These are phyloP conservation scores for Magnolia changhungtana DNA, from an alignment of 164 flowering plant genomes.

Conservation along the genomic window DNA sequence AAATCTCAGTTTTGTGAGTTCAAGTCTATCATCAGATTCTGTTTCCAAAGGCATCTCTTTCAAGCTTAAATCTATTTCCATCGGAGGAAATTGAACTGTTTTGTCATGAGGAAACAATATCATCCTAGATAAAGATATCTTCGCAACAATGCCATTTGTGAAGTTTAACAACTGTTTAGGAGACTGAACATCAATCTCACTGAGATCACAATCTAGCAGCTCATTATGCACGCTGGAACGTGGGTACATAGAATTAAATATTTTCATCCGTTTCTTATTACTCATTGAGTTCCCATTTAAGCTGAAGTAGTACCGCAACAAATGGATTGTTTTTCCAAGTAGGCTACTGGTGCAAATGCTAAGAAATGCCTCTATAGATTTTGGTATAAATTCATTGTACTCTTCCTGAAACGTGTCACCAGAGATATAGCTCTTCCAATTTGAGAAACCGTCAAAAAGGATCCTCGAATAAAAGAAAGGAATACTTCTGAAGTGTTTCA, in stretches of 20 bases:
- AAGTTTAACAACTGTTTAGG: constrained; percentile 41
- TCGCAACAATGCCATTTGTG: constrained; percentile 49
- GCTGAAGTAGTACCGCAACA: constrained; percentile 50
- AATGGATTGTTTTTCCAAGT: constrained; percentile 56
- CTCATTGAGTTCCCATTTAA: constrained; percentile 28
- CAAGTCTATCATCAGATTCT: constrained; percentile 16
- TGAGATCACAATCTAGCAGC: constrained; percentile 45
- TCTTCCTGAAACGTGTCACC: constrained; percentile 44
- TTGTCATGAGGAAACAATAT: constrained; percentile 45
- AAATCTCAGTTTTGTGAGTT: constrained; percentile 35
- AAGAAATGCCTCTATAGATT: constrained; percentile 49
- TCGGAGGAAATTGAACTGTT: constrained; percentile 16
- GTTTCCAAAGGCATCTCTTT: constrained; percentile 17
- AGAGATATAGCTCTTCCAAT: constrained; percentile 67
- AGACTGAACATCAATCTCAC: constrained; percentile 33
- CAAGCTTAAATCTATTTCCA: constrained; percentile 21
- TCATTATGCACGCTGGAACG: constrained; percentile 27
- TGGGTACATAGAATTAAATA: constrained; percentile 49
- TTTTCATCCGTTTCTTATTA: constrained; percentile 40
- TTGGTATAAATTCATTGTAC: constrained; percentile 30
- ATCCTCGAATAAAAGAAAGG: constrained; percentile 50
- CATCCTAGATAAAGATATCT: constrained; percentile 48
- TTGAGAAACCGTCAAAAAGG: constrained; percentile 47
- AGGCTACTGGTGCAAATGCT: constrained; percentile 41
- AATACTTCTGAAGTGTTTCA: constrained; percentile 26